These are phyloP conservation scores for Deinandra increscens DNA, from an alignment of 129 eudicot genomes.

Conservation along the genomic window DNA sequence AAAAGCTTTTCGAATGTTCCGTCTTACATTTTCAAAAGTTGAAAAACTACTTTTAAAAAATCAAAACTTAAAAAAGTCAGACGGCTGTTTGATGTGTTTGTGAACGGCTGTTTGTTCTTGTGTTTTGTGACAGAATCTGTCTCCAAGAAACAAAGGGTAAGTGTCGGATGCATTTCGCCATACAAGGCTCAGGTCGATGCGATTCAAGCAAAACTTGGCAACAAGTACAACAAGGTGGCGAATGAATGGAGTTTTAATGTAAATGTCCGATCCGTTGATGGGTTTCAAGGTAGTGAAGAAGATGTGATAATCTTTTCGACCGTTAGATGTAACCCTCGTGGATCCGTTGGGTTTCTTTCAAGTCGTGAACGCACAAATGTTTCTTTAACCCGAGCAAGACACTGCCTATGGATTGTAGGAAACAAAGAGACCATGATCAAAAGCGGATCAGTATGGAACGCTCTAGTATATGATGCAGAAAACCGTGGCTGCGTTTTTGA, in stretches of 20 bases:
- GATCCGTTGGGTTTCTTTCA: constrained; percentile 59
- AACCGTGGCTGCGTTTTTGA: constrained; percentile 45
- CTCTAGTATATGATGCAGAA: constrained; percentile 55
- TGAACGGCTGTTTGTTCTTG: too few species aligned
- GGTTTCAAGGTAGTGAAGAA: constrained; percentile 77
- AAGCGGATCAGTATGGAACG: constrained; percentile 63
- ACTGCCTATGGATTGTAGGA: constrained; percentile 70
- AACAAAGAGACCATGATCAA: constrained; percentile 47
- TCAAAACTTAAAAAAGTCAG: too few species aligned
- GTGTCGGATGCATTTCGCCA: constrained; percentile 39
- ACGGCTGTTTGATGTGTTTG: too few species aligned
- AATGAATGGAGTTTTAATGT: constrained; percentile 35
- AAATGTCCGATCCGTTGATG: constrained; percentile 62
- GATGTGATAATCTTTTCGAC: constrained; percentile 71
- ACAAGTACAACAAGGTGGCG: constrained; percentile 24
- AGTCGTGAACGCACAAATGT: constrained; percentile 59
- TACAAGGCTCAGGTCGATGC: constrained; percentile 45
- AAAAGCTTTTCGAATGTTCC: too few species aligned
- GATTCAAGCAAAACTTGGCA: constrained; percentile 40
- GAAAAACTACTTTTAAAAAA: too few species aligned
- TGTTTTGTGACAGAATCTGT: constrained; percentile 27
- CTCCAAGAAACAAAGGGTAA: constrained; percentile 27
- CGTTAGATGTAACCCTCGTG: constrained; percentile 47
- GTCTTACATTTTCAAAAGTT: too few species aligned
- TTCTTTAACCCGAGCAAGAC: constrained; percentile 76